These are phyloP conservation scores for Thermomyces lanuginosus DNA, from an alignment of 2,329 filamentous ascomycete genomes.

Conservation along the genomic window DNA sequence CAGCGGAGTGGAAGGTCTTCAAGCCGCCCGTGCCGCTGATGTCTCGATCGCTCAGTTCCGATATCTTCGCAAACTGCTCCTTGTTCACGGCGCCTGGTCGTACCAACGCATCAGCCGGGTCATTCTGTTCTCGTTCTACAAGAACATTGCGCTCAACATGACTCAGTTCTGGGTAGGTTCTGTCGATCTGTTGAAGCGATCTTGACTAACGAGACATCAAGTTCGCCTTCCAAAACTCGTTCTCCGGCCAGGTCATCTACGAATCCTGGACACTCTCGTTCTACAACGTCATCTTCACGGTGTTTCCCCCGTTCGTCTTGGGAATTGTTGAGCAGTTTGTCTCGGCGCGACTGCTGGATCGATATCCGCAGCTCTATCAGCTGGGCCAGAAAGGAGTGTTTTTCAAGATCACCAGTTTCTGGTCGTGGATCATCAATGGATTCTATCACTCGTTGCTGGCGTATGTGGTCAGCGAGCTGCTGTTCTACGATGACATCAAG, in stretches of 20 bases:
- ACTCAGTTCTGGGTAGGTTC: slow-evolving; percentile 88
- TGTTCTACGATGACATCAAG: slow-evolving; percentile 68
- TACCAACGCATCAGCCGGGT: slow-evolving; percentile 95
- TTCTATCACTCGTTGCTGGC: slow-evolving; percentile 90
- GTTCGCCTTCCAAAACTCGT: slow-evolving; percentile 97
- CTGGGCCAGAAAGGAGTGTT: slow-evolving; percentile 86
- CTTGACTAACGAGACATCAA: slow-evolving; percentile 25
- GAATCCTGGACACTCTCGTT: slow-evolving; percentile 99
- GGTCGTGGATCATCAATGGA: slow-evolving; percentile 81
- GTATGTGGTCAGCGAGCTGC: slow-evolving; percentile 68
- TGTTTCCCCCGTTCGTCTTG: slow-evolving; percentile 79
- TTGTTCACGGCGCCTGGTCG: slow-evolving; percentile 94
- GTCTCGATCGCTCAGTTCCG: slow-evolving; percentile 93
- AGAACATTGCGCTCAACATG: slow-evolving; percentile 97
- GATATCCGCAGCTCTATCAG: slow-evolving; percentile 89
- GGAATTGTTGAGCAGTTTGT: slow-evolving; percentile 98
- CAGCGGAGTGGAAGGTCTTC: slow-evolving; percentile 88
- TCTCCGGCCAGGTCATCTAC: slow-evolving; percentile 94
- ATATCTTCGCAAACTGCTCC: slow-evolving; percentile 77
- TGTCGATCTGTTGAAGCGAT: not conserved
- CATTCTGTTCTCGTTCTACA: slow-evolving; percentile 97
- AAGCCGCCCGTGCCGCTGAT: slow-evolving; percentile 88
- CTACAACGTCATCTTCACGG: slow-evolving; percentile 97
- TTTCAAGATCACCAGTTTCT: slow-evolving; percentile 85
- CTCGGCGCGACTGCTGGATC: slow-evolving; percentile 77